Base-by-base conservation (phyloP, 768 basidiomycete genomes). In the Lentinula detonsa region DNA sequence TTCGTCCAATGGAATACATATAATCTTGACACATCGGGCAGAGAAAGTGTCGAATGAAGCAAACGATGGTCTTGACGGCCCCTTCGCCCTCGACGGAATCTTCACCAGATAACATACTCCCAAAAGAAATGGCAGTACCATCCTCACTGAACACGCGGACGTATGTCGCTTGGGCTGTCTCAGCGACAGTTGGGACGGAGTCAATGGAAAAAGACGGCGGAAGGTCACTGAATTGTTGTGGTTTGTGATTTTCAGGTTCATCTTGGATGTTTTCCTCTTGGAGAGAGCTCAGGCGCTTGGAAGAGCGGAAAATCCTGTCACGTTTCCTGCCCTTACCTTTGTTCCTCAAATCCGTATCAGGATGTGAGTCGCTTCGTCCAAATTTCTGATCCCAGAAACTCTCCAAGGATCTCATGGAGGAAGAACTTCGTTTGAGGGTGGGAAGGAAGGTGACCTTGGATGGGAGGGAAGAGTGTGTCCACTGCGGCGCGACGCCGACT, bases 11-110 rank as follows among this genome's bases (percentile, higher is more conserved):
- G 45, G 82, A 83, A 57, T 81, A 78, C 78, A 90, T 82, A 65
- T 88, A 90, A 67, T 90, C 88, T 63, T 87, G 85, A 67, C 85
- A 86, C 28, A 82, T 73, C 0, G 85, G 81, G 65, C 86, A 88
- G 83, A 80, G 81, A 71, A 87, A 88, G 68, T 86, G 85, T 59
- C 89, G 71, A 60, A 91, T 86, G 71, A 90, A 90, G 51, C 86
- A 71, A 34, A 87, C 83, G 55, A 88, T 78, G 0, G 83, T 85
- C 69, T 76, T 81, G 42, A 43, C 55, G 3, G 2, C 23, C 4
- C 16, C 53, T 39, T 10, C 35, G 23, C 18, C 53, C 2, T 37
- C 51, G 0, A 0, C 10, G 33, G 7, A 2, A 16, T 34, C 51
- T 5, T 13, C 15, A 18, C 37, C 37, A 13, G 35, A 54, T 21